A percentile compares a stretch with the other conserved stretches of the same genome.
These are phyloP conservation scores for Megacollybia platyphylla DNA, from an alignment of 1,284 basidiomycete species.

Conservation along the genomic window DNA sequence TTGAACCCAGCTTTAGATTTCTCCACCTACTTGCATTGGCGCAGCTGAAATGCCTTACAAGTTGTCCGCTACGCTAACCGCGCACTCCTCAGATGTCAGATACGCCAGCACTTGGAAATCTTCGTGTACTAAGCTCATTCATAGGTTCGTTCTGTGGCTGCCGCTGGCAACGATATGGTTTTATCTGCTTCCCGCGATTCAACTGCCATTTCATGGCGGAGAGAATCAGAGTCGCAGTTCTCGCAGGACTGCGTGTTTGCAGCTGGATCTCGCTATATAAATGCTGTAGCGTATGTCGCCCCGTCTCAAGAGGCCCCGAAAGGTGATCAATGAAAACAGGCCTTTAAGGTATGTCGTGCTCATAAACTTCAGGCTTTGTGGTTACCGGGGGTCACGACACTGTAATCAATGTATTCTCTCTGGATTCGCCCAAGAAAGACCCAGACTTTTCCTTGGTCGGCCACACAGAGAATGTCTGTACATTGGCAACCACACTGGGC, in stretches of 20 bases:
- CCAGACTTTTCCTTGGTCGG: constrained; percentile 77
- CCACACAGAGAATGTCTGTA: constrained; percentile 86
- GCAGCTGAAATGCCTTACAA: constrained; percentile 57
- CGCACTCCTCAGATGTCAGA: constrained; percentile 65
- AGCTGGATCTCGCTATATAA: constrained; percentile 70
- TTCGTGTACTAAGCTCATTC: constrained; percentile 10
- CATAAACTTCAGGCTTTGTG: constrained; percentile 49
- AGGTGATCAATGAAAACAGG: constrained; percentile 29
- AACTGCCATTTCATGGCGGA: constrained; percentile 78
- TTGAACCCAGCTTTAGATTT: too few relatives aligned
- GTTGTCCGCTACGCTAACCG: constrained; percentile 66
- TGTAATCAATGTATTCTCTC: constrained; percentile 69
- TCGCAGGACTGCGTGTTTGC: constrained; percentile 39
- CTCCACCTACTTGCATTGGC: not conserved
- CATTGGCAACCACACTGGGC: constrained; percentile 58
- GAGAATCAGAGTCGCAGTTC: constrained; percentile 34
- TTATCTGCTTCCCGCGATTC: constrained; percentile 86
- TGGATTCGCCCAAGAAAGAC: constrained; percentile 47
- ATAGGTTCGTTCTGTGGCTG: constrained; percentile 65
- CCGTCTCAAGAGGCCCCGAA: constrained; percentile 54
- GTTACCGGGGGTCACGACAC: constrained; percentile 81
- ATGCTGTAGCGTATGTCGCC: constrained; percentile 69
- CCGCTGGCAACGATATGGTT: constrained; percentile 60
- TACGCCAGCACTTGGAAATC: constrained; percentile 9
- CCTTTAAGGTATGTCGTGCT: constrained; percentile 7